Percentiles rank a stretch among this genome's conserved stretches.
phyloP scores from a whole-genome alignment of 176 grass and related monocot species.

The Musa acuminata region DNA sequence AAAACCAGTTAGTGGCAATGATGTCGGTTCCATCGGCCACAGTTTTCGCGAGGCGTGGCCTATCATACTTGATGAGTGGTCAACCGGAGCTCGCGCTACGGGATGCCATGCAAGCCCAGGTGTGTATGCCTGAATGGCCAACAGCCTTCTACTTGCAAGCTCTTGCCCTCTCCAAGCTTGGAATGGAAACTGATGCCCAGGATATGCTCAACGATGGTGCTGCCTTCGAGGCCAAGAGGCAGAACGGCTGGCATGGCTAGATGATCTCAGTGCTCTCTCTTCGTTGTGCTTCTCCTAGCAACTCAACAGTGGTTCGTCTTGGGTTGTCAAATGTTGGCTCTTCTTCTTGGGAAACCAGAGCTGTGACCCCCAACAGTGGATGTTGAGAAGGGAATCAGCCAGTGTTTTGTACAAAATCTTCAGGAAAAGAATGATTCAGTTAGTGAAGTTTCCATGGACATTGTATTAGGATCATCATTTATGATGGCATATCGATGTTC shows the following conservation, averaged over 20 bases:
- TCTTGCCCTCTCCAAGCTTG: not conserved
- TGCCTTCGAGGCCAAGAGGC: constrained; percentile 1
- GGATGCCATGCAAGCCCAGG: constrained; percentile 4
- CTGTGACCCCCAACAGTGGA: no score
- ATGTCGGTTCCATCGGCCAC: not conserved
- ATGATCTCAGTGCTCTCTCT: not conserved
- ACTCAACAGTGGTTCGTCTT: no score
- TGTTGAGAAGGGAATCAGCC: no score
- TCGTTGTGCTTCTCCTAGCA: no score
- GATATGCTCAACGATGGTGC: constrained; percentile 5
- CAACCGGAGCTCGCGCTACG: not conserved
- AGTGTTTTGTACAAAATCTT: no score
- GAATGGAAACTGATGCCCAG: constrained; percentile 10
- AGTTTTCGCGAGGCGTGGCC: not conserved
- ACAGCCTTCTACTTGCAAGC: constrained; percentile 10
- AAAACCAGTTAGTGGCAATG: not conserved
- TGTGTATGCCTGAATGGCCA: not conserved
- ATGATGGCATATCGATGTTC: no score
- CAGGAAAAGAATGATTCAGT: no score
- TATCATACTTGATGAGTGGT: not conserved
- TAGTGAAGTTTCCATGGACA: no score
- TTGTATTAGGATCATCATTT: no score
- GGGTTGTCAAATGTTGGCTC: no score
- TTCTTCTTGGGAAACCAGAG: no score
- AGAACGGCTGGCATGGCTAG: not conserved